phyloP scores from a whole-genome alignment of 2,329 filamentous ascomycete species.

The Dactylonectria macrodidyma region DNA sequence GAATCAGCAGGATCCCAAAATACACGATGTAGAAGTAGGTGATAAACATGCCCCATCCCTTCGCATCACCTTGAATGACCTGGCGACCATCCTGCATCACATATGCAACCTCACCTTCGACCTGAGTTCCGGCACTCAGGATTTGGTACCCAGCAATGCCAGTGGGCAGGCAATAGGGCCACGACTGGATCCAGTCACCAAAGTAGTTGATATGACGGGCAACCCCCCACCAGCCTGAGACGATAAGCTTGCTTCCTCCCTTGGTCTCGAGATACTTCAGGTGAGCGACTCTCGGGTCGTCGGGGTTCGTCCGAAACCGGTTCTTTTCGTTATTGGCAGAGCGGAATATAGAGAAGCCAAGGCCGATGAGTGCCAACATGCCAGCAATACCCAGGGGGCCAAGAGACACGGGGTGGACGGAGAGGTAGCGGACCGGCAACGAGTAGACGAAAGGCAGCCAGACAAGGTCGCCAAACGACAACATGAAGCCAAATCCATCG shows the following conservation, averaged over 20 bases:
- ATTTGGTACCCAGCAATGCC: slow-evolving; percentile 87
- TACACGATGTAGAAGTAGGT: slow-evolving; percentile 97
- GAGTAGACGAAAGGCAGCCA: slow-evolving; percentile 96
- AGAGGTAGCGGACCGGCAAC: slow-evolving; percentile 86
- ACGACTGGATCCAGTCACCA: slow-evolving; percentile 94
- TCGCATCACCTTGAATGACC: slow-evolving; percentile 79
- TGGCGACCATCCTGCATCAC: slow-evolving; percentile 73
- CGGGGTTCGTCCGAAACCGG: slow-evolving; percentile 88
- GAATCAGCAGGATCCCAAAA: slow-evolving; percentile 88
- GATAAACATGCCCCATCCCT: slow-evolving; percentile 87
- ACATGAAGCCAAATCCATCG: slow-evolving; percentile 96
- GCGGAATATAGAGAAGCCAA: slow-evolving; percentile 94
- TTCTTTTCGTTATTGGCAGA: slow-evolving; percentile 97
- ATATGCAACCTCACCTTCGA: slow-evolving; percentile 67
- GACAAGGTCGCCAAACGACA: slow-evolving; percentile 90
- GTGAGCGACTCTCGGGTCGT: slow-evolving; percentile 83
- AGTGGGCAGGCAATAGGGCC: slow-evolving; percentile 91
- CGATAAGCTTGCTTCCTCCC: slow-evolving; percentile 84
- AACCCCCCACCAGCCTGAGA: slow-evolving; percentile 93
- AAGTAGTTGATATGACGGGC: slow-evolving; percentile 97
- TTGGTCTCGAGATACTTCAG: slow-evolving; percentile 90
- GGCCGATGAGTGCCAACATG: slow-evolving; percentile 76
- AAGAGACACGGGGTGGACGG: slow-evolving; percentile 85
- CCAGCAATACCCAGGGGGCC: slow-evolving; percentile 75
- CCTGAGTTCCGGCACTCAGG: slow-evolving; percentile 66